Conservation (phyloP, 495 filamentous ascomycete species). For the Rostrohypoxylon terebratum region DNA sequence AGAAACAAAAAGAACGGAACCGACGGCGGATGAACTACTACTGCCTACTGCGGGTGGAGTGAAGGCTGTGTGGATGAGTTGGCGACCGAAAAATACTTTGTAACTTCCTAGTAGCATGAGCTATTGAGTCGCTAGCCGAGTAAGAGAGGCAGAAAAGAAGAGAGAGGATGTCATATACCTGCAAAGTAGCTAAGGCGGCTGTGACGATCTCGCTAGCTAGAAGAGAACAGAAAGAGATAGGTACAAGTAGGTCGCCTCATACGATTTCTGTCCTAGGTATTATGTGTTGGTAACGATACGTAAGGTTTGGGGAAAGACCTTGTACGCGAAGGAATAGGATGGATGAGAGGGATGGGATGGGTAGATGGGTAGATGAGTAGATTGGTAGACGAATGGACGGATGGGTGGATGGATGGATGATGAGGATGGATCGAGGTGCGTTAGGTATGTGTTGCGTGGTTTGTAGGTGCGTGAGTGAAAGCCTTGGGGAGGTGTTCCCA, state of each 20-base stretch:
- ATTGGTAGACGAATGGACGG: background rate
- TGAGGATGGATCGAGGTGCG: constrained; percentile 11
- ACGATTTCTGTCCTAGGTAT: constrained; percentile 24
- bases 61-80: constrained; percentile 39
- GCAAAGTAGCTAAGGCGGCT: constrained; percentile 39
- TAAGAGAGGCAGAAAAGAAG: background rate
- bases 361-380: background rate
- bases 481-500: background rate
- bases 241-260: constrained; percentile 24
- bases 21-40: constrained; percentile 47
- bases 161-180: constrained; percentile 20
- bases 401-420: background rate
- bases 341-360: constrained; percentile 16
- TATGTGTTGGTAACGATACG: constrained; percentile 22
- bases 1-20: constrained; percentile 43
- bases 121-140: constrained; percentile 46
- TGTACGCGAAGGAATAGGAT: constrained; percentile 12
- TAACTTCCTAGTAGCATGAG: constrained; percentile 30
- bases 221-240: background rate
- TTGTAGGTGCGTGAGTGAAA: background rate
- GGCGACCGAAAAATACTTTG: constrained; percentile 31
- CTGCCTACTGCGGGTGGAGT: constrained; percentile 25
- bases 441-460: background rate
- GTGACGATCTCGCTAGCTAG: constrained; percentile 41
- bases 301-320: constrained; percentile 22